These are phyloP conservation scores for Castanopsis chinensis DNA, from an alignment of 306 rosid genomes.

Conservation along the genomic window DNA sequence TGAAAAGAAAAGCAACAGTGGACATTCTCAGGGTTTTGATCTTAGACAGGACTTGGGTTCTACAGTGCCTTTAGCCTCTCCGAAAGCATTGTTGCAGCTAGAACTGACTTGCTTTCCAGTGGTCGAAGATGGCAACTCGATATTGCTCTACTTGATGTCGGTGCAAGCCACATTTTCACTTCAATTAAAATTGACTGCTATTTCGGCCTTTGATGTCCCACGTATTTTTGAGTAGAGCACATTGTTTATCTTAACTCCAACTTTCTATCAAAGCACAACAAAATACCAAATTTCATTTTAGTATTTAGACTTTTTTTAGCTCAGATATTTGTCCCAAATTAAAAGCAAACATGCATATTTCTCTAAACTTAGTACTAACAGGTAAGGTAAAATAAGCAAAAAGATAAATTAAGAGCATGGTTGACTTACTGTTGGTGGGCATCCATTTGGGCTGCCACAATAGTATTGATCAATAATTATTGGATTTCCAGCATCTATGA, in stretches of 20 bases:
- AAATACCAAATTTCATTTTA: too few species aligned
- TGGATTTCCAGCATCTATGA: conserved; percentile 10
- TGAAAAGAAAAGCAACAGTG: background rate
- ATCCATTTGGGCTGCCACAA: background rate
- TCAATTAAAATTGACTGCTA: conserved; percentile 8
- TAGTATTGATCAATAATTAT: conserved; percentile 17
- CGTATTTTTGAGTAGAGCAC: background rate
- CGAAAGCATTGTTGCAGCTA: conserved; percentile 9
- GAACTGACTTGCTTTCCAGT: background rate
- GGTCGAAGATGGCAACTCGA: background rate
- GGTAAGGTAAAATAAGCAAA: background rate
- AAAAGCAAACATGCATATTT: too few species aligned
- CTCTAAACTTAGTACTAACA: too few species aligned
- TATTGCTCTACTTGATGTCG: background rate
- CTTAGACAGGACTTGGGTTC: conserved; percentile 1
- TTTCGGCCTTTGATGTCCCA: conserved; percentile 5
- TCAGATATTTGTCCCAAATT: too few species aligned
- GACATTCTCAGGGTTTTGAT: background rate
- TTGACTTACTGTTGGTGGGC: background rate
- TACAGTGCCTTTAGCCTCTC: background rate
- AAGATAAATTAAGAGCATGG: background rate
- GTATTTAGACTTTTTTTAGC: too few species aligned
- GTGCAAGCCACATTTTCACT: conserved; percentile 6
- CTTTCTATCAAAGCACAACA: background rate
- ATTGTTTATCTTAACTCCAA: conserved; percentile 1